Evolutionary conservation across 768 basidiomycete species (phyloP), one percentile per base, ranked within the genome.

Genomic region (Termitomyces sp.): DNA sequence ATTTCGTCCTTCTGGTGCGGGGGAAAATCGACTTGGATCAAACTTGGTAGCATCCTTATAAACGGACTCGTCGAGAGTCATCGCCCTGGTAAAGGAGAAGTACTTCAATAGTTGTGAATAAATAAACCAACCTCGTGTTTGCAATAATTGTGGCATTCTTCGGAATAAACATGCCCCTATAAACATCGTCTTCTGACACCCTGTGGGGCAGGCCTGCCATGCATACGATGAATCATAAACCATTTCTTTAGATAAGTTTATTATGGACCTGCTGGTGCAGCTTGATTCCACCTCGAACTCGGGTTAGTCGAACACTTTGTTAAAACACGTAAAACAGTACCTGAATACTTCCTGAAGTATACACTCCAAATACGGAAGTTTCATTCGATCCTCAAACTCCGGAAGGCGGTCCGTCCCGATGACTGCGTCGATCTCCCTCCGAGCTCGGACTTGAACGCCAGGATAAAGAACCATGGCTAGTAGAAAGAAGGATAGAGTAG

Each of bases 21-120:
- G 56, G 7, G 76, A 60, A 47, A 72, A 80, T n/a, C 79, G 69
- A n/a, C 73, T 73, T 8, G 78, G 81, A 0, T 60, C 61, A 63
- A 79, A 81, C 10, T 65, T 62, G 5, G 69, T 62, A 5, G 79
- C 75, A 34, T 77, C 63, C 9, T 71, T 62, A 54, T 76, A 82
- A 6, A 69, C 63, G 26, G 62, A 57, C 31, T 68, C 66, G 29
- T 79, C 69, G 37, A 73, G 73, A n/a, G 71, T 66, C 55, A 81
- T 67, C 4, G 69, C 72, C 76, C 73, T 76, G 68, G 9, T 64
- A 51, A 28, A 2, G 5, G 18, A 39, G 18, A 22, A 51, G 15
- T 34, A 36, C 15, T 15, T 36, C 5, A 13, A 15, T 12, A 36
- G 15, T 15, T 36, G 13, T 36, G 13, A 28, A 53, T 24, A 28